Conservation (phyloP, 2,329 filamentous ascomycete genomes). For the Chrysoporthe deuterocubensis region DNA sequence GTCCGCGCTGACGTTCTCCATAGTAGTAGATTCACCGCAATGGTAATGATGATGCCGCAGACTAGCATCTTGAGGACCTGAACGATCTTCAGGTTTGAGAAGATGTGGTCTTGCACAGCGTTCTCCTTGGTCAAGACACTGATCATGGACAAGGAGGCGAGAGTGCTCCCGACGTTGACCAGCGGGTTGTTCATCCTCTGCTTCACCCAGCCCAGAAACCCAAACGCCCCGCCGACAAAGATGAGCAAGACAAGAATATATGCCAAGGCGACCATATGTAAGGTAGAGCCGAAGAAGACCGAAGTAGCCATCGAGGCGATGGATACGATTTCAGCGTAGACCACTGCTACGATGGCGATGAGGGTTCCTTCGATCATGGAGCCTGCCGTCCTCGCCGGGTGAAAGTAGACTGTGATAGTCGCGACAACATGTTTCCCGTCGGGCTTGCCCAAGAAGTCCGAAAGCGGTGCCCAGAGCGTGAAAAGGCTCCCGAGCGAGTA, state of each 20-base stretch:
- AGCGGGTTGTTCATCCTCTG: slow-evolving; percentile 77
- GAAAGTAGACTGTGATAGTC: slow-evolving; percentile 93
- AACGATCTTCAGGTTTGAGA: slow-evolving; percentile 79
- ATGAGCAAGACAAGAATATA: slow-evolving; percentile 80
- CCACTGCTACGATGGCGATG: slow-evolving; percentile 76
- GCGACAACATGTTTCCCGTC: slow-evolving; percentile 95
- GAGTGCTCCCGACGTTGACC: slow-evolving; percentile 82
- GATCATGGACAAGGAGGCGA: slow-evolving; percentile 87
- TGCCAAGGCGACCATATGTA: slow-evolving; percentile 70
- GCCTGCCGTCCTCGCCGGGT: slow-evolving; percentile 82
- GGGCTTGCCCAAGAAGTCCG: slow-evolving; percentile 75
- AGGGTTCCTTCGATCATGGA: slow-evolving; percentile 88
- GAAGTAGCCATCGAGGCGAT: slow-evolving; percentile 88
- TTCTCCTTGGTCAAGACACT: slow-evolving; percentile 91
- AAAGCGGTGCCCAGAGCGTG: slow-evolving; percentile 78
- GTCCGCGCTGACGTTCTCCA: slow-evolving; percentile 78
- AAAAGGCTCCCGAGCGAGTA: slow-evolving; percentile 86
- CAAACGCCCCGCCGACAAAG: slow-evolving; percentile 84
- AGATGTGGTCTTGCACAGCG: slow-evolving; percentile 78
- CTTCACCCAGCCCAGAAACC: slow-evolving; percentile 87
- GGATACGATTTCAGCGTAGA: slow-evolving; percentile 76
- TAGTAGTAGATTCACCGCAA: slow-evolving; percentile 75
- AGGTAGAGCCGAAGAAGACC: slow-evolving; percentile 72
- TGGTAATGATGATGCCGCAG: slow-evolving; percentile 74
- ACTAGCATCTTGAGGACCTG: slow-evolving; percentile 83